Evolutionary conservation across 495 filamentous ascomycete species (phyloP).

Genomic region (Chlorociboria aeruginascens): DNA sequence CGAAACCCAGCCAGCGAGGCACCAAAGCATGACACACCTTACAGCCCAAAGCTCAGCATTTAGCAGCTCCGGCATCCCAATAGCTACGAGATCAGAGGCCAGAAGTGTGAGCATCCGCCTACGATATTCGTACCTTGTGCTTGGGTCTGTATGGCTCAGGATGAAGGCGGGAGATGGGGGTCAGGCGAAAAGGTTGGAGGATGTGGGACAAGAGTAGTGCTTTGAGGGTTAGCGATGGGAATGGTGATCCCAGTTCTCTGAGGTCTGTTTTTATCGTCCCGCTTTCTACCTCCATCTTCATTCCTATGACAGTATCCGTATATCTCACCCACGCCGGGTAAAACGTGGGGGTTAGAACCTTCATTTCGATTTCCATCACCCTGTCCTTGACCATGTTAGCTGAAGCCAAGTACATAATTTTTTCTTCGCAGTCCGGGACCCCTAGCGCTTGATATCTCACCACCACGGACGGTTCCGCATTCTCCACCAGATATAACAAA

Average conservation of each 20-base stretch:
- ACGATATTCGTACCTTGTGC: not conserved
- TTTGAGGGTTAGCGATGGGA: no score
- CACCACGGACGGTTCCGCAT: constrained; percentile 24
- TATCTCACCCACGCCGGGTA: constrained; percentile 26
- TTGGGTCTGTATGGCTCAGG: not conserved
- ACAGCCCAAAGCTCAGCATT: not conserved
- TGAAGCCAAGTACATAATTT: constrained; percentile 26
- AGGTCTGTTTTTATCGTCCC: no score
- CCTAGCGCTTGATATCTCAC: constrained; percentile 40
- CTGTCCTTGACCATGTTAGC: constrained; percentile 2
- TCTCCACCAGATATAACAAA: constrained; percentile 32
- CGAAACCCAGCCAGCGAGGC: not conserved
- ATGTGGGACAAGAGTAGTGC: no score
- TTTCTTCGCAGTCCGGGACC: constrained; percentile 21
- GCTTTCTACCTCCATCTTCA: no score
- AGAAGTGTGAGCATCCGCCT: not conserved
- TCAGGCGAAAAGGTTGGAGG: not conserved
- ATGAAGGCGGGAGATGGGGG: not conserved
- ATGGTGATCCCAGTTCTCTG: no score
- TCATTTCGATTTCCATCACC: constrained; percentile 30
- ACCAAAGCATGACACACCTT: not conserved
- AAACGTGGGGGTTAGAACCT: constrained; percentile 45
- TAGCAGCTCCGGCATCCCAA: not conserved
- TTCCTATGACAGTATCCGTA: no score
- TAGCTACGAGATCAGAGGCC: not conserved